Base-by-base conservation (phyloP, 2,329 filamentous ascomycete species). In the Sarocladium kiliense region DNA sequence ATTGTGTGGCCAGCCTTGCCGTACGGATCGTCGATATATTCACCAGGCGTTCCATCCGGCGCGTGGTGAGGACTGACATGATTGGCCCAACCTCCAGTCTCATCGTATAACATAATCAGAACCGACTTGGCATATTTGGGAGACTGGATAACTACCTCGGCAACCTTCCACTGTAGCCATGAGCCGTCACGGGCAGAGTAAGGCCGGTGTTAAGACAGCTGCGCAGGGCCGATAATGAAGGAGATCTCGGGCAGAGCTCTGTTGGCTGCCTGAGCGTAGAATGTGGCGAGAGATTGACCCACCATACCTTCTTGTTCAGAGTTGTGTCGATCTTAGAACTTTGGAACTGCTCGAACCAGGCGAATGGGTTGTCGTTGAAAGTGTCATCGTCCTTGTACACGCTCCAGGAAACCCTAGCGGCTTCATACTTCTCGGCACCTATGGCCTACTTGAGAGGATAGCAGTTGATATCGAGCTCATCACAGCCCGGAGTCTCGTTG, bases 361-460 rank as follows among this genome's bases (percentile, higher is more conserved):
- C 77, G 14, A 79, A 67, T 0, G 77, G 73, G 61, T 80, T 81
- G 62, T 81, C 79, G 41, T 79, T 77, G 56, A 78, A 79, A 64
- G 79, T 79, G 60, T 80, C 71, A 3, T 32, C 73, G 54, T 77
- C 70, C 59, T 80, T 77, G 60, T 70, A 80, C 1, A 79, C 69
- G 34, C 77, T 72, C 79, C 79, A 81, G 1, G 72, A 72, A 19
- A 77, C 72, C 14, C 73, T 75, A 1, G 74, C 72, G 9, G 72
- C 70, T 60, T 80, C 71, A 34, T 77, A 78, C 56, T 73, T 68
- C 56, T 80, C 76, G 50, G 71, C 76, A 19, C 73, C 71, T 0
- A 77, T 79, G 57, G 77, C 77, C 78, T 78, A 81, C 56, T 77
- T 76, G 19, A 80, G 66, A 0, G 78, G 78, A 50, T 78, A 79